A percentile compares a stretch with the other conserved stretches of the same genome.
These are phyloP conservation scores for Neurospora sp. DNA, from an alignment of 495 filamentous ascomycete species.

Conservation along the genomic window DNA sequence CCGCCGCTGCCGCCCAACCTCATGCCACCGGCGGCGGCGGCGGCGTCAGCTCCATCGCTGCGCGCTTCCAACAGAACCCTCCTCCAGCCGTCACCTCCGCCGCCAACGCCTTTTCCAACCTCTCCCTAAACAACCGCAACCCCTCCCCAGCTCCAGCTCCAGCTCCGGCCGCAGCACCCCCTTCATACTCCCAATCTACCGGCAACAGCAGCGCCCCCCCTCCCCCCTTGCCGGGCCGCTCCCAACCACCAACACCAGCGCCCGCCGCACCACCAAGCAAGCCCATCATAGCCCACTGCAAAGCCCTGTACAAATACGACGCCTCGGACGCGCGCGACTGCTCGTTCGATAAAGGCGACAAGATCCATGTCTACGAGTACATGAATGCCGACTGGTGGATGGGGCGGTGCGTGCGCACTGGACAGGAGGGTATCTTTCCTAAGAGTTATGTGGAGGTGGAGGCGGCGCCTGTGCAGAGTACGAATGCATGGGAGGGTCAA, in stretches of 20 bases:
- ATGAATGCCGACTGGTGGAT: slow-evolving; percentile 98
- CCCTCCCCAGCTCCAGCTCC: slow-evolving; percentile 1
- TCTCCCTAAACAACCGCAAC: slow-evolving; percentile 32
- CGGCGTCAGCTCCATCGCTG: slow-evolving; percentile 23
- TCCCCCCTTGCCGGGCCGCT: slow-evolving; percentile 44
- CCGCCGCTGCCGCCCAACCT: slow-evolving; percentile 25
- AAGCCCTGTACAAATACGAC: slow-evolving; percentile 74
- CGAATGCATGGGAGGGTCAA: slow-evolving; percentile 1
- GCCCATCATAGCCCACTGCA: slow-evolving; percentile 57
- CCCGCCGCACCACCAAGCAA: slow-evolving; percentile 33
- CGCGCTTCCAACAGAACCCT: slow-evolving; percentile 17
- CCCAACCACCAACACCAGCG: slow-evolving; percentile 28
- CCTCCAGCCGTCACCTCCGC: slow-evolving; percentile 18
- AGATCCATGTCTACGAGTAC: slow-evolving; percentile 70
- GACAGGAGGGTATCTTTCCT: slow-evolving; percentile 83
- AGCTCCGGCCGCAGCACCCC: slow-evolving; percentile 22
- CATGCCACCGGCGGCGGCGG: slow-evolving; percentile 60
- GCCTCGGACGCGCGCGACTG: slow-evolving; percentile 72
- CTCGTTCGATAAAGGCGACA: slow-evolving; percentile 63
- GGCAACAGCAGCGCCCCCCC: slow-evolving; percentile 35
- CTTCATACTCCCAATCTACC: slow-evolving; percentile 41
- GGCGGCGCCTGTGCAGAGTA: not conserved
- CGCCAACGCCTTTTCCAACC: slow-evolving; percentile 28
- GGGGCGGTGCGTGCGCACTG: slow-evolving; percentile 71
- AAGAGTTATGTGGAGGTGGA: slow-evolving; percentile 68